Evolutionary conservation across 2,329 filamentous ascomycete genomes (phyloP), one percentile per base, ranked within the genome.

Genomic region (Ophiostoma angusticollis): DNA sequence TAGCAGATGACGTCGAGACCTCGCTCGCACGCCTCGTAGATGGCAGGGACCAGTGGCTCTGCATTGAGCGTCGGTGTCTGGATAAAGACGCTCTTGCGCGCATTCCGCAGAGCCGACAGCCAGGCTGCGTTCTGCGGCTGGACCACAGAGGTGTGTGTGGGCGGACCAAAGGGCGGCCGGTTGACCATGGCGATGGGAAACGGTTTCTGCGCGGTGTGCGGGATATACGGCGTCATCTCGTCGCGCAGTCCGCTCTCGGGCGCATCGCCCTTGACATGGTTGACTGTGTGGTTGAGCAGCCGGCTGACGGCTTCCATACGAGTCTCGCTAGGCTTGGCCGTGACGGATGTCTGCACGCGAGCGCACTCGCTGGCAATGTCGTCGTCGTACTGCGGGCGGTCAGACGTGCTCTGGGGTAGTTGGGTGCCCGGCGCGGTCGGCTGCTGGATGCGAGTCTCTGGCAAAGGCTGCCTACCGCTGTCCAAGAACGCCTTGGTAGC

Each of bases 61-160:
- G 82, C 80, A 49, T 89, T 89, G 27, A 89, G 65, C 17, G 84
- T 80, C 0, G 83, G 83, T 0, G 80, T 78, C 54, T 87, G 80
- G 42, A 89, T 85, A 50, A 87, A 84, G n/a, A 87, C 68, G 21
- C 60, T 67, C 11, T 60, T 59, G 39, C 64, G 56, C 0, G 81
- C 80, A 48, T 85, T 70, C 1, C 74, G 66, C 7, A 87, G 65
- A 1, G 78, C 70, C 0, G 80, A 80, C 0, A 86, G 59, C 71
- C 78, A 87, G 0, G 77, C 78, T 35, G 77, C 78, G 49, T 89
- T 86, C 49, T 89, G 83, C 0, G 83, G 83, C 3, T 75, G 78
- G 35, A 69, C 62, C 3, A 76, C 60, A 14, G 68, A 74, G 14
- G 64, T 61, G 40, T 79, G 72, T 47, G 73, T 80, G 1, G 74